A percentile compares a stretch with the other conserved stretches of the same genome.
Conservation (phyloP, 768 basidiomycete genomes). For the Xerocomellus chrysenteron region DNA sequence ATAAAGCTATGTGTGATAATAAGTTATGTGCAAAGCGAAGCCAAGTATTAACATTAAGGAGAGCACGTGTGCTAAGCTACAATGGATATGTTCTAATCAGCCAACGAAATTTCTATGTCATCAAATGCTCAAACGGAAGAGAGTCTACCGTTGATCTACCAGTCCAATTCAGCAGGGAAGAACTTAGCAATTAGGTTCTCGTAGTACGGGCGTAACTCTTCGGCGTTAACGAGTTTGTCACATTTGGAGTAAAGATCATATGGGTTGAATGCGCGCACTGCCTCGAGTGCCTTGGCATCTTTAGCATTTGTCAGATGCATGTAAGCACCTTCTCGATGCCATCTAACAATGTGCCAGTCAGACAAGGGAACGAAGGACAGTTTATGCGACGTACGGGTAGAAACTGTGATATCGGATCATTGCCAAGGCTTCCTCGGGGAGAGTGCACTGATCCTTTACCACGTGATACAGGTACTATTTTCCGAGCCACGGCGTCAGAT, state of each 20-base stretch:
- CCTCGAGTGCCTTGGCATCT: conserved; percentile 61
- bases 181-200: conserved; percentile 77
- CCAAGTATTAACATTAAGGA: neutral
- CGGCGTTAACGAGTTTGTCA: conserved; percentile 63
- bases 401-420: conserved; percentile 97
- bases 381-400: conserved; percentile 60
- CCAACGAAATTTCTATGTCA: conserved; percentile 5
- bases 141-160: conserved; percentile 44
- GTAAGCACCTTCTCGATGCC: conserved; percentile 91
- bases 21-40: conserved; percentile 14
- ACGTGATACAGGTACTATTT: conserved; percentile 81
- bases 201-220: conserved; percentile 79
- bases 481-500: conserved; percentile 4
- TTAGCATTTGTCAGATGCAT: conserved; percentile 72
- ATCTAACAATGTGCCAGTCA: conserved; percentile 37
- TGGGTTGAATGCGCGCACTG: conserved; percentile 87
- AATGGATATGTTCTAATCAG: conserved; percentile 3
- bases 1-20: conserved; percentile 19
- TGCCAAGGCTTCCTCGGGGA: conserved; percentile 78
- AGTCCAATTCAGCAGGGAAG: conserved; percentile 80
- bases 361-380: neutral
- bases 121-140: neutral
- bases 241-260: conserved; percentile 94
- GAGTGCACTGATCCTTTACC: conserved; percentile 75
- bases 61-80: neutral